These are phyloP conservation scores for Aureobasidium pullulans DNA, from an alignment of 2,329 filamentous ascomycete genomes.

Conservation along the genomic window DNA sequence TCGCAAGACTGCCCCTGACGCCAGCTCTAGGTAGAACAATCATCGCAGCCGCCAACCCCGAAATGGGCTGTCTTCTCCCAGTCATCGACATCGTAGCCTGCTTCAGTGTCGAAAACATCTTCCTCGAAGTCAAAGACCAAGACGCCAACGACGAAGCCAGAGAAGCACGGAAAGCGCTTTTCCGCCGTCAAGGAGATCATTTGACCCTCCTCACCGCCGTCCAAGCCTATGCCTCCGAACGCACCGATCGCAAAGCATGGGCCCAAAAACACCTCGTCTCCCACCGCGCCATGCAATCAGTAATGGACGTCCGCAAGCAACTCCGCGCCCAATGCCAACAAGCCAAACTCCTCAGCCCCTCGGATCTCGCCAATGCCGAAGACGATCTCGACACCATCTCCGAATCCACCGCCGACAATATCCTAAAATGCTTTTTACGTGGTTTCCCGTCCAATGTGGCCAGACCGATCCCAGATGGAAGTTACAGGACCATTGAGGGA, in stretches of 20 bases:
- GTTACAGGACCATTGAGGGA: conserved; percentile 53
- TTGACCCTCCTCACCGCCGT: conserved; percentile 55
- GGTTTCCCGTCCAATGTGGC: conserved; percentile 57
- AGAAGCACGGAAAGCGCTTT: conserved; percentile 48
- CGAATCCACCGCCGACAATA: conserved; percentile 40
- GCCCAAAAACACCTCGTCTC: conserved; percentile 51
- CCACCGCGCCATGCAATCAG: conserved; percentile 58
- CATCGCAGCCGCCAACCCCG: conserved; percentile 64
- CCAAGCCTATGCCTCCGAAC: conserved; percentile 51
- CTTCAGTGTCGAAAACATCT: conserved; percentile 58
- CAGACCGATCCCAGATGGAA: conserved; percentile 51
- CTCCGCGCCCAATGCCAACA: conserved; percentile 48
- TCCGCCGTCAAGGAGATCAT: conserved; percentile 56
- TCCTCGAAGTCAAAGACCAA: conserved; percentile 52
- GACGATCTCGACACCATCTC: conserved; percentile 19
- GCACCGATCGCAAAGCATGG: conserved; percentile 53
- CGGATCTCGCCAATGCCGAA: conserved; percentile 17
- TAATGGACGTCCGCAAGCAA: conserved; percentile 59
- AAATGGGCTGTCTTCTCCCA: conserved; percentile 67
- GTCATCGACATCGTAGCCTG: conserved; percentile 75
- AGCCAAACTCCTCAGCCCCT: conserved; percentile 30
- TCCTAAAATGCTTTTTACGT: conserved; percentile 51
- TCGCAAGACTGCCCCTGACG: conserved; percentile 76
- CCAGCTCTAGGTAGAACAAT: conserved; percentile 76
- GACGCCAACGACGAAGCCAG: conserved; percentile 54